These are phyloP conservation scores for Ceratobasidium sp. DNA, from an alignment of 1,284 basidiomycete genomes.

Conservation along the genomic window DNA sequence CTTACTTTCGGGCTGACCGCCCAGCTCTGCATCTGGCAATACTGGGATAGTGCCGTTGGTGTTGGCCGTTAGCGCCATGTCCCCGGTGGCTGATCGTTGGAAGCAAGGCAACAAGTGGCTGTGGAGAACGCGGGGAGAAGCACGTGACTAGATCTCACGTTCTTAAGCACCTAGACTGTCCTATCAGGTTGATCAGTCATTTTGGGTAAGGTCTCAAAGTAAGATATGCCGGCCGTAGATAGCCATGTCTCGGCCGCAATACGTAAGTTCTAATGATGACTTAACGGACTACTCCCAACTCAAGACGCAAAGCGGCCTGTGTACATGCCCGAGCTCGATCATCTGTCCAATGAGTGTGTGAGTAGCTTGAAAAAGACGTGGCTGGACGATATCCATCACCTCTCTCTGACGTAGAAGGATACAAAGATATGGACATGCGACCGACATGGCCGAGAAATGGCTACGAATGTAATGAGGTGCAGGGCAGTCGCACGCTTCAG, in stretches of 20 bases:
- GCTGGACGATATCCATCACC: not conserved
- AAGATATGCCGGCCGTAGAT: no score
- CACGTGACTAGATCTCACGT: not conserved
- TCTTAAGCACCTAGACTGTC: no score
- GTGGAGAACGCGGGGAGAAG: not conserved
- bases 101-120: not conserved
- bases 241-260: no score
- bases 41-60: slow-evolving; percentile 5
- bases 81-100: not conserved
- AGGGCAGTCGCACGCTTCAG: not conserved
- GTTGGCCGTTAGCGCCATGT: slow-evolving; percentile 12
- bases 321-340: not conserved
- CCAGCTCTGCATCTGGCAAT: slow-evolving; percentile 1
- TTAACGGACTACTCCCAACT: no score
- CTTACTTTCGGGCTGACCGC: not conserved
- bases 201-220: no score
- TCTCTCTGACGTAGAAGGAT: not conserved
- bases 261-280: no score
- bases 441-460: not conserved
- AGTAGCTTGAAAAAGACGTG: not conserved
- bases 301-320: not conserved
- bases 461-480: not conserved
- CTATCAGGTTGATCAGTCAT: no score
- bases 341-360: not conserved
- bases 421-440: not conserved